Conservation (phyloP, 441 rosid species). For the Gossypium aridum region DNA sequence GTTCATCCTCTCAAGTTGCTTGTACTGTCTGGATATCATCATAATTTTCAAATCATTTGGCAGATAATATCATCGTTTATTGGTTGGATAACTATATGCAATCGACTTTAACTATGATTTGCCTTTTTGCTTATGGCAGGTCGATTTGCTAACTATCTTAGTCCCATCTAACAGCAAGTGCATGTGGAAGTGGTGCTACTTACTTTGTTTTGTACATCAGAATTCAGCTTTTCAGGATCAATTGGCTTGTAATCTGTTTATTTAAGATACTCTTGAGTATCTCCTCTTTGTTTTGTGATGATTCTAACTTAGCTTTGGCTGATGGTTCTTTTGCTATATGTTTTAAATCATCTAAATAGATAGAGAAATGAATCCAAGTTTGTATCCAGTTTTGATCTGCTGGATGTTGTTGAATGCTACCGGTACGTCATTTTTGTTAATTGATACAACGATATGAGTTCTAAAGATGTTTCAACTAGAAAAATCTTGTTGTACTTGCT, state of each 20-base stretch:
- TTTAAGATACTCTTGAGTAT: slow-evolving; percentile 9
- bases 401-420: background rate
- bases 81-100: background rate
- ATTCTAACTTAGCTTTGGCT: slow-evolving; percentile 10
- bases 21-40: background rate
- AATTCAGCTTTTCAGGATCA: slow-evolving; percentile 20
- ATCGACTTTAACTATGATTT: background rate
- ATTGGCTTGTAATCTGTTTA: slow-evolving; percentile 9
- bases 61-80: background rate
- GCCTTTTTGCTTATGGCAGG: slow-evolving; percentile 31
- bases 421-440: too few species aligned
- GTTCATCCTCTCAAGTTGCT: background rate
- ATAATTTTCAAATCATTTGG: background rate
- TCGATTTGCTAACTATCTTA: slow-evolving; percentile 63
- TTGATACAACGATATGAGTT: too few species aligned
- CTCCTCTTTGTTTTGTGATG: slow-evolving; percentile 3
- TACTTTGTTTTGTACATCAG: slow-evolving; percentile 10
- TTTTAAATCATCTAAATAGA: background rate
- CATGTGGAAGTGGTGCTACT: slow-evolving; percentile 3
- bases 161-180: slow-evolving; percentile 51
- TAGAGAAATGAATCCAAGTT: too few species aligned
- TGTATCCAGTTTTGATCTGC: too few species aligned
- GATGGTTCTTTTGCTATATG: background rate
- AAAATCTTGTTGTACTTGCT: too few species aligned
- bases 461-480: too few species aligned